phyloP scores from a whole-genome alignment of 495 filamentous ascomycete genomes.

The Penicillium odoratum region DNA sequence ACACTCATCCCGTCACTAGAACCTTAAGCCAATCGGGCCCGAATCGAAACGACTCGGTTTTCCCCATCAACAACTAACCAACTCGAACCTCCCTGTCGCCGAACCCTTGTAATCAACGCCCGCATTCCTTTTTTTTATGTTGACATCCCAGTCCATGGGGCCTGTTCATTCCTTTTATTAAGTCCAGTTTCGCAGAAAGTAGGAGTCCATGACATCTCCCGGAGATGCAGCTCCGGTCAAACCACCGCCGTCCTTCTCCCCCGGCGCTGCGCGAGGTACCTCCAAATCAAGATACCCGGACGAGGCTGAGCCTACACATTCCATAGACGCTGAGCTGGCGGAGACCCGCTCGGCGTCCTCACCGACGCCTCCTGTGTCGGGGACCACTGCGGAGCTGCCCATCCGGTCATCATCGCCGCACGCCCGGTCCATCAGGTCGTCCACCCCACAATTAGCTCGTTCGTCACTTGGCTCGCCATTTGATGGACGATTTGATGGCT shows the following conservation, averaged over 20 bases:
- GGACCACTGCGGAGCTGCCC: slow-evolving; percentile 38
- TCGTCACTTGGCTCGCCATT: slow-evolving; percentile 57
- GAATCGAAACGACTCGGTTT: slow-evolving; percentile 29
- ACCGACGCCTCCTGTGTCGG: slow-evolving; percentile 37
- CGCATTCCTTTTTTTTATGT: neutral
- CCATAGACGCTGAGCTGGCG: slow-evolving; percentile 49
- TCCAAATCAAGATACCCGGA: slow-evolving; percentile 51
- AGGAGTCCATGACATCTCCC: slow-evolving; percentile 60
- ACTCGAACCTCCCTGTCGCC: slow-evolving; percentile 13
- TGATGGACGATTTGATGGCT: slow-evolving; percentile 48
- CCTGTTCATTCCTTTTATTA: slow-evolving; percentile 19
- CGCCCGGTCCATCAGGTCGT: slow-evolving; percentile 61
- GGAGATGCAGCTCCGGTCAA: slow-evolving; percentile 62
- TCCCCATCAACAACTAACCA: slow-evolving; percentile 28
- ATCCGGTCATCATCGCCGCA: slow-evolving; percentile 49
- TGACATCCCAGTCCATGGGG: slow-evolving; percentile 36
- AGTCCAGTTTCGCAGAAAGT: slow-evolving; percentile 20
- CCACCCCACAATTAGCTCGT: slow-evolving; percentile 56
- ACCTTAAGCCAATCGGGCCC: slow-evolving; percentile 12
- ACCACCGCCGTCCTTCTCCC: slow-evolving; percentile 58
- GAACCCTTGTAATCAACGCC: slow-evolving; percentile 10
- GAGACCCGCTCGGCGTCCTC: slow-evolving; percentile 55
- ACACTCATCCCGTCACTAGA: neutral
- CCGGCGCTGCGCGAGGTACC: slow-evolving; percentile 50
- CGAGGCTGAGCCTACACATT: slow-evolving; percentile 40